These are phyloP conservation scores for Coniosporium apollinis DNA, from an alignment of 495 filamentous ascomycete species.

Conservation along the genomic window DNA sequence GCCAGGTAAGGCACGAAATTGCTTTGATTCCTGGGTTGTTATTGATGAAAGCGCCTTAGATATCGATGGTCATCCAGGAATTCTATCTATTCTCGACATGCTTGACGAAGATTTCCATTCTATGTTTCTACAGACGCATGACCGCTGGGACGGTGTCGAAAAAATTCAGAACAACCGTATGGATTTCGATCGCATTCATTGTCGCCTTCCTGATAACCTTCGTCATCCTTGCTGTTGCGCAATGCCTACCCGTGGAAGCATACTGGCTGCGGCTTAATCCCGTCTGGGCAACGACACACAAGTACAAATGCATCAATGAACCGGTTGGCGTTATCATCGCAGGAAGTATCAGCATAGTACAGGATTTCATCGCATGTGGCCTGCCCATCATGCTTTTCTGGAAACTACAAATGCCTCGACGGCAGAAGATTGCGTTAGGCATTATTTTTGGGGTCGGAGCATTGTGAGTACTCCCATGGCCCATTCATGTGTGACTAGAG, in stretches of 20 bases:
- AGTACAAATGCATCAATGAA: conserved; percentile 12
- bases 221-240: conserved; percentile 7
- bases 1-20: conserved; percentile 9
- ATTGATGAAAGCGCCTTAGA: conserved; percentile 4
- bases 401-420: conserved; percentile 13
- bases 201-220: conserved; percentile 12
- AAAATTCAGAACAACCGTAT: conserved; percentile 10
- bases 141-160: conserved; percentile 9
- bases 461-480: conserved; percentile 7
- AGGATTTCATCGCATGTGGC: conserved; percentile 11
- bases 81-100: conserved; percentile 10
- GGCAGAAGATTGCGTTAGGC: conserved; percentile 14
- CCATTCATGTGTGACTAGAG: background rate
- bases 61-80: conserved; percentile 8
- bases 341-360: conserved; percentile 10
- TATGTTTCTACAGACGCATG: conserved; percentile 18
- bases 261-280: conserved; percentile 13
- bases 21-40: background rate
- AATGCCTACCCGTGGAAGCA: conserved; percentile 9
- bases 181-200: conserved; percentile 12
- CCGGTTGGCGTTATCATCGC: conserved; percentile 8
- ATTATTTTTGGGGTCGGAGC: conserved; percentile 14
- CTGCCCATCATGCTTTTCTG: conserved; percentile 14
- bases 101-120: conserved; percentile 16
- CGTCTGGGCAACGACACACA: conserved; percentile 7